These are phyloP conservation scores for Amanita molliuscula DNA, from an alignment of 768 basidiomycete genomes.

Conservation along the genomic window DNA sequence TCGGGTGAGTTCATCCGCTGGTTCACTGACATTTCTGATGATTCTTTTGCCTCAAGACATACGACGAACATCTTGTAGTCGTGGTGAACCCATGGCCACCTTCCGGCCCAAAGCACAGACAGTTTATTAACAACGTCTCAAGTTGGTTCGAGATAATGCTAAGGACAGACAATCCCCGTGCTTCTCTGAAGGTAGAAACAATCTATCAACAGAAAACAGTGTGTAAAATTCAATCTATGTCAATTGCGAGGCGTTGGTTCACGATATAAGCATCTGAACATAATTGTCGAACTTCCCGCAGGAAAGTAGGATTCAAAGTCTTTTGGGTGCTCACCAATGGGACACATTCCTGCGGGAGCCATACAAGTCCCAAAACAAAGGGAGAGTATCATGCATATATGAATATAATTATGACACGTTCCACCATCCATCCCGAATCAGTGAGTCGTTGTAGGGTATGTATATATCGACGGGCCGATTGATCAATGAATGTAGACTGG, in stretches of 20 bases:
- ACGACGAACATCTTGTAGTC: conserved; percentile 4
- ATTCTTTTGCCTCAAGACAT: background rate
- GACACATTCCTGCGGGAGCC: conserved; percentile 5
- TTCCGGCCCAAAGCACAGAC: background rate
- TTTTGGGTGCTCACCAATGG: conserved; percentile 10
- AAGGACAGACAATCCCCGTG: background rate
- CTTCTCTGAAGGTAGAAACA: background rate
- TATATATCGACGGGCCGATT: background rate
- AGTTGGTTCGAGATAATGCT: conserved; percentile 6
- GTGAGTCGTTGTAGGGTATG: background rate
- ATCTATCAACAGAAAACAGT: conserved; percentile 4
- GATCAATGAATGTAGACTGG: conserved; percentile 1
- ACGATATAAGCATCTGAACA: conserved; percentile 5
- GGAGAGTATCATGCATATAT: conserved; percentile 8
- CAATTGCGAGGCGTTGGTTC: no score
- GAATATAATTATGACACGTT: conserved; percentile 10
- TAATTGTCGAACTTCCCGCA: conserved; percentile 10
- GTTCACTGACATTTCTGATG: background rate
- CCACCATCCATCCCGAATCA: conserved; percentile 7
- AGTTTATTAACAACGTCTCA: conserved; percentile 1
- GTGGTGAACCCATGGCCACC: conserved; percentile 5
- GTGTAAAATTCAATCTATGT: background rate
- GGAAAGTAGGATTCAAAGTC: conserved; percentile 2
- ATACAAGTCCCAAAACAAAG: background rate
- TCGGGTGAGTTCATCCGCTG: background rate